Percentiles rank a stretch among this genome's conserved stretches.
These are phyloP conservation scores for Agaricus sinodeliciosus DNA, from an alignment of 768 basidiomycete species.

Conservation along the genomic window DNA sequence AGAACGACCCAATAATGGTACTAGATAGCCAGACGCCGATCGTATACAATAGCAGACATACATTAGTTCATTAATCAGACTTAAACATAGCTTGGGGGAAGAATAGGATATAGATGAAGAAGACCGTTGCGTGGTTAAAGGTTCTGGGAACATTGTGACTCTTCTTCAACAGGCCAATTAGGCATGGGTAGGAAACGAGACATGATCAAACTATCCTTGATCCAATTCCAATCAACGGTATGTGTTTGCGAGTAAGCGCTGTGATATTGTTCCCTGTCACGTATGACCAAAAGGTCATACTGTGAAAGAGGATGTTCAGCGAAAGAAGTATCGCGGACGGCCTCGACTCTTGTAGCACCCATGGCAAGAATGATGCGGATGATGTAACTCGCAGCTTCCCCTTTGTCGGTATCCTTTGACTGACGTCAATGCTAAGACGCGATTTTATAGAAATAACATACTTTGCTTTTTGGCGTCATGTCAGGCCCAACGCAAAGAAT, in stretches of 20 bases:
- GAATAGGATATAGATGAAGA: neutral
- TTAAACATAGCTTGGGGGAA: too few relatives aligned
- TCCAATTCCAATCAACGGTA: slow-evolving; percentile 57
- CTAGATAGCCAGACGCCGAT: neutral
- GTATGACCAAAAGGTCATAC: slow-evolving; percentile 62
- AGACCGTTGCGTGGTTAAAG: neutral
- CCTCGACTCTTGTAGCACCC: slow-evolving; percentile 70
- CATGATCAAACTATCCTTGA: slow-evolving; percentile 72
- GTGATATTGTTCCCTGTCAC: slow-evolving; percentile 33
- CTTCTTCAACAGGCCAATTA: slow-evolving; percentile 17
- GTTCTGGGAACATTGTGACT: slow-evolving; percentile 17
- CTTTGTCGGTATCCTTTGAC: slow-evolving; percentile 20
- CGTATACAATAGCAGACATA: neutral
- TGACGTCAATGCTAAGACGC: neutral
- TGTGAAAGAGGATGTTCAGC: slow-evolving; percentile 27
- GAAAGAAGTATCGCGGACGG: slow-evolving; percentile 40
- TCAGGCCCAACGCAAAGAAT: slow-evolving; percentile 58
- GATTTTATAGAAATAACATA: slow-evolving; percentile 16
- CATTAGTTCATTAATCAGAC: neutral
- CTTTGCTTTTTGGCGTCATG: slow-evolving; percentile 35
- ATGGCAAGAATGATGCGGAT: slow-evolving; percentile 69
- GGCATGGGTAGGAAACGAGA: slow-evolving; percentile 41
- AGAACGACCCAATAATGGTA: neutral
- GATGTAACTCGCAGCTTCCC: slow-evolving; percentile 38
- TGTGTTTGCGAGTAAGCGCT: slow-evolving; percentile 21